Evolutionary conservation across 352 stramenopile genomes (phyloP).

Genomic region (Phytophthora boehmeriae): DNA sequence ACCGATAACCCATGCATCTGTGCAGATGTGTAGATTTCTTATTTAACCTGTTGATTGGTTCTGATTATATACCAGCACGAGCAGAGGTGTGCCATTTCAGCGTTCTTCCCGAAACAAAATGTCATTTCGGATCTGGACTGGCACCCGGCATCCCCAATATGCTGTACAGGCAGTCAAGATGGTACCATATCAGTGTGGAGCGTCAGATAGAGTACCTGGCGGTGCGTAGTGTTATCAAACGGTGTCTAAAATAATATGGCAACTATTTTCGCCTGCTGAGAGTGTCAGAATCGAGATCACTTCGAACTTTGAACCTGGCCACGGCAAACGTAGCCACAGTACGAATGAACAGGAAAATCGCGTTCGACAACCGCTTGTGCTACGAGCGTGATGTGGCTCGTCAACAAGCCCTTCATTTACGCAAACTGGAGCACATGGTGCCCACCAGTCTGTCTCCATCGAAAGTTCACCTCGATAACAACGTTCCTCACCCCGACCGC

Average conservation of each 20-base stretch:
- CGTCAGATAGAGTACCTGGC: constrained; percentile 22
- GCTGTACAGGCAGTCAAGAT: constrained; percentile 44
- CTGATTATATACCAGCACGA: constrained; percentile 27
- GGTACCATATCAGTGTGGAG: constrained; percentile 45
- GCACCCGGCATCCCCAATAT: constrained; percentile 39
- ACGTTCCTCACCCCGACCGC: constrained; percentile 38
- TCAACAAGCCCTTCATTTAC: constrained; percentile 66
- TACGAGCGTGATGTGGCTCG: constrained; percentile 77
- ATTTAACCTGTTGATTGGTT: constrained; percentile 2
- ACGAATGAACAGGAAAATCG: constrained; percentile 76
- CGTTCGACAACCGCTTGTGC: constrained; percentile 83
- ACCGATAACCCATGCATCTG: background rate
- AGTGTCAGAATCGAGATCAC: constrained; percentile 16
- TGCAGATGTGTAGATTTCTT: background rate
- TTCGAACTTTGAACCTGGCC: background rate
- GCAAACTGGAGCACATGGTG: constrained; percentile 66
- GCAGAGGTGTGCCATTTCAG: constrained; percentile 21
- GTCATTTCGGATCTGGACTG: constrained; percentile 44
- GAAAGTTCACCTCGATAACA: constrained; percentile 68
- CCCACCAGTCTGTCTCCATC: constrained; percentile 67
- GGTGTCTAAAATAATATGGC: constrained; percentile 28
- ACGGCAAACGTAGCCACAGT: constrained; percentile 2
- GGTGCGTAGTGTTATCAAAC: background rate
- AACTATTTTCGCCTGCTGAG: constrained; percentile 26
- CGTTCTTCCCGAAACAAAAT: constrained; percentile 32